Evolutionary conservation across 768 basidiomycete species (phyloP).

Genomic region (Lentinula aciculospora): DNA sequence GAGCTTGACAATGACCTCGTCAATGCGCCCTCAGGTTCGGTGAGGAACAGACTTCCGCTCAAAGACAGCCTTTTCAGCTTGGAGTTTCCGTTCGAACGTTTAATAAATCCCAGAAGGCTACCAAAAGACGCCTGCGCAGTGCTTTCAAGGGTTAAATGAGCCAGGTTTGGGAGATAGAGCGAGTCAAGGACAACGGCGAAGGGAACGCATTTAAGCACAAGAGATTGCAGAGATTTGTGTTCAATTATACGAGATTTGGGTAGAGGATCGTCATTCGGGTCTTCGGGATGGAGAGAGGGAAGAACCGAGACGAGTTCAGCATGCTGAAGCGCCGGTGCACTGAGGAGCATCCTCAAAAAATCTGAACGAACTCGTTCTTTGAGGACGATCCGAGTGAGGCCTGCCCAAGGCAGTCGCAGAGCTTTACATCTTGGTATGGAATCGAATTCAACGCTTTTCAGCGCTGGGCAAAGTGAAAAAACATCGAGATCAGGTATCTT

Average conservation of each 20-base stretch:
- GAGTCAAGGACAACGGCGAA: slow-evolving; percentile 1
- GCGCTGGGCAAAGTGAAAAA: slow-evolving; percentile 2
- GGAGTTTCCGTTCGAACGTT: not conserved
- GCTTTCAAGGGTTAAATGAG: not conserved
- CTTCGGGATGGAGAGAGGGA: slow-evolving; percentile 3
- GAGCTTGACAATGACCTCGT: slow-evolving; percentile 1
- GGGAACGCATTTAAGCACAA: not conserved
- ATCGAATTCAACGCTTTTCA: slow-evolving; percentile 3
- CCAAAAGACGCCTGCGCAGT: slow-evolving; percentile 1
- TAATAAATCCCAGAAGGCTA: not conserved
- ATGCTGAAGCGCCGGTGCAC: not conserved
- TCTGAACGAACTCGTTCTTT: slow-evolving; percentile 3
- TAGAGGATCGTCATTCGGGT: not conserved
- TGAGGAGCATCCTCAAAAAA: slow-evolving; percentile 4
- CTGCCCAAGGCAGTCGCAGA: slow-evolving; percentile 1
- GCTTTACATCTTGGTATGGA: slow-evolving; percentile 2
- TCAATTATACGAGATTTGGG: slow-evolving; percentile 4
- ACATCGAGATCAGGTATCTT: not conserved
- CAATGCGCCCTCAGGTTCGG: not conserved
- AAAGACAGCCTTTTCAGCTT: not conserved
- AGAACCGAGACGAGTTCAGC: slow-evolving; percentile 2
- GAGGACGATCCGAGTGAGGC: not conserved
- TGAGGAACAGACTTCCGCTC: not conserved
- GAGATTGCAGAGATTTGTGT: not conserved
- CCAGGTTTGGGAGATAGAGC: not conserved